Evolutionary conservation across 345 rosid species (phyloP).

Genomic region (Mercurialis annua): DNA sequence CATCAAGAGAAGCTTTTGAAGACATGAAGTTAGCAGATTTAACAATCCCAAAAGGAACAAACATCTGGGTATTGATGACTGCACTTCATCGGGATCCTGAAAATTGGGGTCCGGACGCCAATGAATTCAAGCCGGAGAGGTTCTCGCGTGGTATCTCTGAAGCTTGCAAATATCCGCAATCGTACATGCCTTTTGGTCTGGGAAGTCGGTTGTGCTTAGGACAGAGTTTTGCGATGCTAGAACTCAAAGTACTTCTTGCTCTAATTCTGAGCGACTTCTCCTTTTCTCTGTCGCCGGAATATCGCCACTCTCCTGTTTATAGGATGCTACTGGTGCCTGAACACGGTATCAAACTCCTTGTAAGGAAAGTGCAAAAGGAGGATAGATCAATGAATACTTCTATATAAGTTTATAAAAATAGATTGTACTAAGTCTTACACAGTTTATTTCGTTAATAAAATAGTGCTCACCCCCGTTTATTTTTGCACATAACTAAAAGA

Average conservation of each 20-base stretch:
- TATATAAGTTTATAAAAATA: too few relatives aligned
- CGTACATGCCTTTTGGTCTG: conserved; percentile 15
- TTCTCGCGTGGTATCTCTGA: conserved; percentile 5
- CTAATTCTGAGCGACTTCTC: conserved; percentile 3
- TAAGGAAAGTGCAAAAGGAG: neutral
- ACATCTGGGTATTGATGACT: neutral
- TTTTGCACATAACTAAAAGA: too few relatives aligned
- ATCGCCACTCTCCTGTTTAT: conserved; percentile 11
- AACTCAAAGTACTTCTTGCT: conserved; percentile 3
- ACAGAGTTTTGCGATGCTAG: conserved; percentile 11
- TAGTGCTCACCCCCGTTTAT: too few relatives aligned
- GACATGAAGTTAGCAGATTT: conserved; percentile 6
- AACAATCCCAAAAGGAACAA: conserved; percentile 11
- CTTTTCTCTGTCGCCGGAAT: conserved; percentile 8
- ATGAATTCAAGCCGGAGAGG: conserved; percentile 19
- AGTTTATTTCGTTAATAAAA: too few relatives aligned
- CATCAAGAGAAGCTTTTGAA: conserved; percentile 11
- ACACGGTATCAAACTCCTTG: conserved; percentile 8
- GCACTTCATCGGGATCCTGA: conserved; percentile 14
- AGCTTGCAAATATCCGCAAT: conserved; percentile 17
- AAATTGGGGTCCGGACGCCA: conserved; percentile 17
- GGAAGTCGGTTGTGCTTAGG: conserved; percentile 9
- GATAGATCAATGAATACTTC: too few relatives aligned
- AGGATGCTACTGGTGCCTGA: conserved; percentile 2
- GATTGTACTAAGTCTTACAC: too few relatives aligned